These are phyloP conservation scores for Albifimbria verrucaria DNA, from an alignment of 2,329 filamentous ascomycete species.

Conservation along the genomic window DNA sequence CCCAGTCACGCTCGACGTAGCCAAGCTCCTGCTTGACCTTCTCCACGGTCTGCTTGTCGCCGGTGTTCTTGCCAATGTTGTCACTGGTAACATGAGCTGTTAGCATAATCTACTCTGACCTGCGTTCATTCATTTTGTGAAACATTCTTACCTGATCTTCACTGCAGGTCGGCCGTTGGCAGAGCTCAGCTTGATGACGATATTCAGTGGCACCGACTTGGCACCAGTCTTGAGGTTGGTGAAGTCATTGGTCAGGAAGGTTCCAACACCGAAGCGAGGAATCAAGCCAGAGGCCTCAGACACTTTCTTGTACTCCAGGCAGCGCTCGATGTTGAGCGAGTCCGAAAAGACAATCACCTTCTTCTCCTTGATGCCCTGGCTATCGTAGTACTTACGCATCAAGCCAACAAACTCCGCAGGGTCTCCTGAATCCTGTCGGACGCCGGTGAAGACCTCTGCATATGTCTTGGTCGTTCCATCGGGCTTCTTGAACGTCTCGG, in stretches of 20 bases:
- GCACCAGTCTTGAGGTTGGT: conserved; percentile 64
- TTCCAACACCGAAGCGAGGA: conserved; percentile 90
- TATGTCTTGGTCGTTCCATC: conserved; percentile 58
- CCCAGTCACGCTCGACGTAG: conserved; percentile 83
- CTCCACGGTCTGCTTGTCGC: conserved; percentile 73
- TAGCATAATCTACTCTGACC: too few species aligned
- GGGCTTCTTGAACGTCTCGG: conserved; percentile 37
- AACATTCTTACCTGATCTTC: conserved; percentile 65
- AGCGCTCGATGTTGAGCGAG: conserved; percentile 85
- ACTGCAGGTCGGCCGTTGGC: conserved; percentile 78
- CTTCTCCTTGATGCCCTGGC: conserved; percentile 69
- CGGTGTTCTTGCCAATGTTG: conserved; percentile 92
- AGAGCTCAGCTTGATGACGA: conserved; percentile 94
- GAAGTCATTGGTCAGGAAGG: conserved; percentile 95
- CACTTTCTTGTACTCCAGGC: conserved; percentile 82
- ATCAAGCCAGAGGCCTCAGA: conserved; percentile 78
- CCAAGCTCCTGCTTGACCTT: conserved; percentile 82
- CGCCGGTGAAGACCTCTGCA: conserved; percentile 77
- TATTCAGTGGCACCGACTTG: conserved; percentile 91
- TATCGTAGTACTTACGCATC: conserved; percentile 79
- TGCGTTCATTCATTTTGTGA: background rate
- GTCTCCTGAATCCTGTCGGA: conserved; percentile 88
- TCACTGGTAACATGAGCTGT: conserved; percentile 42
- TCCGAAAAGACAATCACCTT: conserved; percentile 96
- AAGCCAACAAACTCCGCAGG: conserved; percentile 74